Percentiles rank a stretch among this genome's conserved stretches.
Conservation (phyloP, 495 filamentous ascomycete genomes). For the Daldinia grandis region DNA sequence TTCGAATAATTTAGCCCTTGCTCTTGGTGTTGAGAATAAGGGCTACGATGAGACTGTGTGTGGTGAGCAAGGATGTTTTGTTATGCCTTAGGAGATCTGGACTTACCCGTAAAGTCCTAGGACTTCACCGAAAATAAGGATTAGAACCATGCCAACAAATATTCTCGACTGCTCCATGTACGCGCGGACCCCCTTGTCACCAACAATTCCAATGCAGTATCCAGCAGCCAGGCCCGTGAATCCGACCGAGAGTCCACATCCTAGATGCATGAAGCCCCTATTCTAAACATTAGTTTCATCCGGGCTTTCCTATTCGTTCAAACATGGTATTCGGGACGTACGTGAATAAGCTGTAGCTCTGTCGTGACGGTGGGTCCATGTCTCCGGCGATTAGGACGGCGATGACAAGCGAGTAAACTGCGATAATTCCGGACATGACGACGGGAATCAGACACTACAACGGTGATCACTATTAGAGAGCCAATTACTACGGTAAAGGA, state of each 20-base stretch:
- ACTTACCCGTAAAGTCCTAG: slow-evolving; percentile 94
- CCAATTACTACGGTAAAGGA: neutral
- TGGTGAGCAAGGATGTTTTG: slow-evolving; percentile 20
- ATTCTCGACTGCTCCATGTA: slow-evolving; percentile 96
- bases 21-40: slow-evolving; percentile 65
- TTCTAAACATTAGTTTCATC: slow-evolving; percentile 36
- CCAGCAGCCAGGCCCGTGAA: slow-evolving; percentile 94
- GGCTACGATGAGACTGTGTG: slow-evolving; percentile 55
- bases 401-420: slow-evolving; percentile 96
- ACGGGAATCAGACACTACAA: slow-evolving; percentile 88
- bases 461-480: slow-evolving; percentile 12
- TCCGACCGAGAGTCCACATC: slow-evolving; percentile 88
- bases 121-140: slow-evolving; percentile 98
- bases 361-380: slow-evolving; percentile 68
- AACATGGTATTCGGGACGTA: slow-evolving; percentile 51
- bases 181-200: slow-evolving; percentile 89
- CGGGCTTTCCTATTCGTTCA: neutral
- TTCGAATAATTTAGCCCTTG: slow-evolving; percentile 52
- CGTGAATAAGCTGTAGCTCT: slow-evolving; percentile 83
- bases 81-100: neutral
- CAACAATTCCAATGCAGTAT: slow-evolving; percentile 95
- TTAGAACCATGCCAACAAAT: slow-evolving; percentile 98
- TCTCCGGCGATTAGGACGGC: slow-evolving; percentile 92
- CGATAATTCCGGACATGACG: slow-evolving; percentile 99
- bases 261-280: slow-evolving; percentile 92